Evolutionary conservation across 2,329 filamentous ascomycete species (phyloP), one percentile per base, ranked within the genome.

Genomic region (Pyricularia sp.): DNA sequence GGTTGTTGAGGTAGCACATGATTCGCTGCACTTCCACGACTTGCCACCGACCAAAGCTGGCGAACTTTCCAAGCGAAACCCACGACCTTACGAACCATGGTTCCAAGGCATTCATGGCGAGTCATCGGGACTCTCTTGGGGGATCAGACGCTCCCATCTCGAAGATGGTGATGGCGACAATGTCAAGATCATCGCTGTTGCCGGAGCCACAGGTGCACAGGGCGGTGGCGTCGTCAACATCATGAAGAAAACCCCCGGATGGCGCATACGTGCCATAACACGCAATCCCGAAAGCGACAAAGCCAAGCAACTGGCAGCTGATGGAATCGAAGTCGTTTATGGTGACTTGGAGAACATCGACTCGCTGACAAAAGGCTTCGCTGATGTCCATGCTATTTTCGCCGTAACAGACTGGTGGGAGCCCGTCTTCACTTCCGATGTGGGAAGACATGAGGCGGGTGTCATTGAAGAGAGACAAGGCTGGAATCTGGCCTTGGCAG

Each of bases 401-500:
- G 68, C 67, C 1, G 70, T 73, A 8, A 75, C 68, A 24, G 70
- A 74, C 67, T 74, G 70, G 63, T 72, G 69, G 68, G 68, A 65
- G 63, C 70, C 65, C 24, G 44, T 68, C 44, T 66, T 66, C 63
- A n/a, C 40, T 49, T 44, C 62, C n/a, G 66, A 66, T 55, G 66
- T 65, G 60, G 44, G 63, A 9, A 63, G 63, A 24, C 68, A 73
- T 19, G 71, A 74, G 40, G 71, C 75, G 1, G 73, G 74, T 71
- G 1, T 71, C 10, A 2, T 76, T 19, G 78, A 79, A 69, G 70
- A 72, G 60, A 70, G 72, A 60, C 76, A 77, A 28, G 78, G 74
- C 10, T 75, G 75, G 69, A 78, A 75, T 28, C 67, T 79, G 9
- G 77, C 76, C 3, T 70, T 71, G 7, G 77, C 77, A 3, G 77